Percentiles rank a stretch among this genome's conserved stretches.
Evolutionary conservation across 2,329 filamentous ascomycete species (phyloP).

Genomic region (Phoma sp.): DNA sequence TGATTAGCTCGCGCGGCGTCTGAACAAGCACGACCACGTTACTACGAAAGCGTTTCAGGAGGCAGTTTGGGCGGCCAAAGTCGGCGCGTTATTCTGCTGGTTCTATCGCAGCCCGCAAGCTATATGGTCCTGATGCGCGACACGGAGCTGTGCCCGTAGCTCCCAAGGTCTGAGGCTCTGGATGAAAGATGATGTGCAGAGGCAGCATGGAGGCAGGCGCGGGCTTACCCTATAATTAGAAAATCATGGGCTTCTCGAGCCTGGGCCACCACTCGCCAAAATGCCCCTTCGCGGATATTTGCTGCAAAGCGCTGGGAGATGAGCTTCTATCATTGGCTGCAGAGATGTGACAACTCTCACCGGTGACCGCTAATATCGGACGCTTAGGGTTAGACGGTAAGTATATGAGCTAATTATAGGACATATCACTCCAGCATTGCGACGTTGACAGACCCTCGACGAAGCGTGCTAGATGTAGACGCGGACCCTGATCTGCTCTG

Average conservation of each 20-base stretch:
- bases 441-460: constrained; percentile 11
- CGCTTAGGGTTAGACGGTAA: neutral
- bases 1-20: constrained; percentile 34
- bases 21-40: constrained; percentile 23
- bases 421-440: constrained; percentile 21
- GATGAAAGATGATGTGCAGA: constrained; percentile 34
- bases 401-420: constrained; percentile 37
- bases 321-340: neutral
- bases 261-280: constrained; percentile 32
- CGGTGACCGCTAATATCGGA: constrained; percentile 10
- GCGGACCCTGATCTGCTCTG: constrained; percentile 8
- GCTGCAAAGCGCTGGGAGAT: neutral
- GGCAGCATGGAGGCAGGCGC: constrained; percentile 31
- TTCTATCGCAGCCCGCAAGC: constrained; percentile 25
- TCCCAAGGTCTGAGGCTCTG: constrained; percentile 35
- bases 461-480: neutral
- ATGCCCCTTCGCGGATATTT: constrained; percentile 19
- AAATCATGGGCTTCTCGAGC: constrained; percentile 26
- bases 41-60: constrained; percentile 36
- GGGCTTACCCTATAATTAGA: constrained; percentile 37
- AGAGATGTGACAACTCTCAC: neutral
- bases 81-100: constrained; percentile 26
- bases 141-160: constrained; percentile 21
- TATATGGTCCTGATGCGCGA: constrained; percentile 37
- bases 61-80: constrained; percentile 27